A percentile compares a stretch with the other conserved stretches of the same genome.
phyloP scores from a whole-genome alignment of 371 early-diverging fungal species.

The Dentiscutata heterogama region DNA sequence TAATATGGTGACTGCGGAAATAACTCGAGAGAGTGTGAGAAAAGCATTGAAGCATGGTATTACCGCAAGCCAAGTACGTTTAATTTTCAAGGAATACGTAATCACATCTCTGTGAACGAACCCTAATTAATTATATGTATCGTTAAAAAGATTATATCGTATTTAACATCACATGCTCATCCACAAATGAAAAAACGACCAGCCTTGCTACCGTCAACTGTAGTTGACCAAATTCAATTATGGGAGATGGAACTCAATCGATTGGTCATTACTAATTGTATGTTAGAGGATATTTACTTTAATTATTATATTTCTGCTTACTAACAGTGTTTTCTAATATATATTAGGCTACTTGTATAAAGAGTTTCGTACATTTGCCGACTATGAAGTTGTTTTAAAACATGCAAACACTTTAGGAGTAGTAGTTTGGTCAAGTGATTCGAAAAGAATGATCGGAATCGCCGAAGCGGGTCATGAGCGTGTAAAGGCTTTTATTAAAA shows the following conservation, averaged over 20 bases:
- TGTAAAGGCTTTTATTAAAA: conserved; percentile 48
- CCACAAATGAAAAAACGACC: conserved; percentile 87
- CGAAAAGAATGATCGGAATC: conserved; percentile 72
- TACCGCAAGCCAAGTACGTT: conserved; percentile 90
- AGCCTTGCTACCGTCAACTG: conserved; percentile 92
- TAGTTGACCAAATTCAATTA: conserved; percentile 96
- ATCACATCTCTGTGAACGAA: neutral
- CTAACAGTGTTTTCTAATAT: neutral
- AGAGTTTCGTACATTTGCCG: conserved; percentile 80
- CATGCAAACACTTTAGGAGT: conserved; percentile 85
- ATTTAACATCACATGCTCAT: conserved; percentile 91
- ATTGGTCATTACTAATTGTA: conserved; percentile 67
- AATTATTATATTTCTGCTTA: neutral
- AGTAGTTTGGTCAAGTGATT: conserved; percentile 78
- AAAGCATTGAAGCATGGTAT: conserved; percentile 95
- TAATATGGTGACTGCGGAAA: conserved; percentile 94
- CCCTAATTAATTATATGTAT: neutral
- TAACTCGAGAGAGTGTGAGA: conserved; percentile 94
- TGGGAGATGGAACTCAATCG: conserved; percentile 98
- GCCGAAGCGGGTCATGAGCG: conserved; percentile 61
- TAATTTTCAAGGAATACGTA: neutral
- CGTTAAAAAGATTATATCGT: conserved; percentile 79
- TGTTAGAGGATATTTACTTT: conserved; percentile 6
- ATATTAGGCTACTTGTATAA: conserved; percentile 79
- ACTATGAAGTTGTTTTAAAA: conserved; percentile 79